phyloP scores from a whole-genome alignment of 139 green algal genomes.

The Limnomonas spitsbergensis region DNA sequence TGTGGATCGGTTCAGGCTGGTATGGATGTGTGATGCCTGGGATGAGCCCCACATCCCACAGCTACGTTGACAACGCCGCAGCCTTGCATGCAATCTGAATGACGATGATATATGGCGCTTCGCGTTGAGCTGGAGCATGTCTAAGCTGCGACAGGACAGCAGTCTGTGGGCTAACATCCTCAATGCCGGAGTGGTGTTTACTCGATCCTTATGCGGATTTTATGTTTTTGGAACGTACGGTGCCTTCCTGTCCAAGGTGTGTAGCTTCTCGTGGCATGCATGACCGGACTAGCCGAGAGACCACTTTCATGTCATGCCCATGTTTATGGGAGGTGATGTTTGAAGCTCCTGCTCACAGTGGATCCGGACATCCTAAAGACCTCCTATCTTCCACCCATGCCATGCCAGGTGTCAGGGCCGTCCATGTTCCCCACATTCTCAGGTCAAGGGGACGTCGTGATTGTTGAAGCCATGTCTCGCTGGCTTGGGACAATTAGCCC shows the following conservation, averaged over 20 bases:
- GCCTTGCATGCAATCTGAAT: no score
- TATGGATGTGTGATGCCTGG: no score
- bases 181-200: constrained; percentile 13
- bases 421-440: constrained; percentile 55
- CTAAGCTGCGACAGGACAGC: no score
- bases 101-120: no score
- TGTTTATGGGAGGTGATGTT: no score
- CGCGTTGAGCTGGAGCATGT: no score
- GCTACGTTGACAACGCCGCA: no score
- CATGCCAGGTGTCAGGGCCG: constrained; percentile 40
- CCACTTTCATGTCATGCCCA: background rate
- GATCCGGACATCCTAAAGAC: no score
- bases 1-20: no score
- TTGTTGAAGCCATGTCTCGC: constrained; percentile 39
- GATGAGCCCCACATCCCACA: no score
- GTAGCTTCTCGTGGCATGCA: background rate
- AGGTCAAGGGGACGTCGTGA: constrained; percentile 40
- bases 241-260: constrained; percentile 33
- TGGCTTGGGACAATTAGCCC: background rate
- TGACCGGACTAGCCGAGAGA: background rate
- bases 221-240: constrained; percentile 37
- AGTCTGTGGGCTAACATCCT: background rate
- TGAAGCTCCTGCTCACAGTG: no score
- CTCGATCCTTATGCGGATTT: constrained; percentile 23
- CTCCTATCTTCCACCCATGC: no score